Base-by-base conservation (phyloP, 2,329 filamentous ascomycete genomes). In the Fusarium sp. region DNA sequence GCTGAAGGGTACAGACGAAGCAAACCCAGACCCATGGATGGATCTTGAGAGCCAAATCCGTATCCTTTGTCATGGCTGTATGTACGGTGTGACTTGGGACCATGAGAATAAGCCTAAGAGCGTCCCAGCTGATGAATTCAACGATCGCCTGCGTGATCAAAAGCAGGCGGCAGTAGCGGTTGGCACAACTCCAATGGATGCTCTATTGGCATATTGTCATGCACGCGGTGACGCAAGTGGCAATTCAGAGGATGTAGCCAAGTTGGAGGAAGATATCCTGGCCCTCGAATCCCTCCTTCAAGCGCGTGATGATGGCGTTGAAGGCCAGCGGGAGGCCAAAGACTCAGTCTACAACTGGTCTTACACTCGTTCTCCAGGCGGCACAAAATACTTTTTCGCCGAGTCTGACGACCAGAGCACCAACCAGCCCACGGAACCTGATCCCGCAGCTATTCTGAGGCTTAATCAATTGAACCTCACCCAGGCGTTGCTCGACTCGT, bases 151-250 rank as follows among this genome's bases (percentile, higher is more conserved):
- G 6, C 62, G 65, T 0, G 56, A 75, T 15, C 66, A 67, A 20
- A 63, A 37, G 8, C 71, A 77, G 0, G 42, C 80, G 1, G 70
- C 80, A 1, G 41, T 71, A 8, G 52, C 71, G 0, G 71, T 83
- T 2, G 81, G 82, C 0, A 80, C 78, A 1, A 80, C 79, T 2
- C 77, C 80, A 4, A 74, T 82, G 59, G 81, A 83, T 44, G 74
- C 80, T 0, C 20, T 83, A 4, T 39, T 82, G 0, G 63, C 80
- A 0, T 83, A 81, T 53, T 68, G 76, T 26, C 24, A 57, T 8
- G 72, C 76, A 5, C 74, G 77, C 15, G 55, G 73, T 8, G 59
- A 55, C 81, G 9, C 10, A 2, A 24, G 42, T 4, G 35, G 21
- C 2, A 48, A 62, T 11, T 57, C 44, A 20, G 52, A 50, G 5